Conservation (phyloP, 805 yeast species). For the Candida easanensis region DNA sequence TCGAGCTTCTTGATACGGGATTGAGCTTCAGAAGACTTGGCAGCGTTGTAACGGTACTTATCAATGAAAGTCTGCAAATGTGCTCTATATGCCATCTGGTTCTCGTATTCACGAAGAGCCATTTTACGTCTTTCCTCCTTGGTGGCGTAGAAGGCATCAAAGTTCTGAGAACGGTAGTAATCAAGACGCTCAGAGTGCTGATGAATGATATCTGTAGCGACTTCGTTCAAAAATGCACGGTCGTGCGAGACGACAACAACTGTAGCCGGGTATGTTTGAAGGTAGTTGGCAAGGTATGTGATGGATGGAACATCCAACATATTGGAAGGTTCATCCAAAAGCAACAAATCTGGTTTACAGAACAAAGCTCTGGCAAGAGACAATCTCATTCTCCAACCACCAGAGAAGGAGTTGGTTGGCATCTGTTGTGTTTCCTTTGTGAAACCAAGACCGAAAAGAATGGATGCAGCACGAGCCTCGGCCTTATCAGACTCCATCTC, state of each 20-base stretch:
- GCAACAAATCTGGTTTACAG: slow-evolving; percentile 90
- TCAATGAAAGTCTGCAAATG: slow-evolving; percentile 95
- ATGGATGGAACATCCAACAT: slow-evolving; percentile 99
- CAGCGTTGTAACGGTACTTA: slow-evolving; percentile 96
- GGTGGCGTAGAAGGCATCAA: slow-evolving; percentile 89
- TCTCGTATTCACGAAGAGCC: slow-evolving; percentile 92
- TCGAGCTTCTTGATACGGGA: slow-evolving; percentile 96
- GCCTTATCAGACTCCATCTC: slow-evolving; percentile 98
- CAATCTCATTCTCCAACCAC: slow-evolving; percentile 99
- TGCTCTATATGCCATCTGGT: slow-evolving; percentile 92
- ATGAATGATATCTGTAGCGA: slow-evolving; percentile 96
- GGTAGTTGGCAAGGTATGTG: slow-evolving; percentile 85
- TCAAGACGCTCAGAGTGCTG: slow-evolving; percentile 97
- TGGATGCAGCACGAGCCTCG: slow-evolving; percentile 94
- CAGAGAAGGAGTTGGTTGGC: slow-evolving; percentile 90
- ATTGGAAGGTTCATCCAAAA: slow-evolving; percentile 98
- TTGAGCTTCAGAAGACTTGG: slow-evolving; percentile 96
- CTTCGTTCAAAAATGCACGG: slow-evolving; percentile 94
- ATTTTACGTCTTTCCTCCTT: slow-evolving; percentile 93
- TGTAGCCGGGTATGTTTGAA: slow-evolving; percentile 88
- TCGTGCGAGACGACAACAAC: slow-evolving; percentile 97
- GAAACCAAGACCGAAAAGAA: slow-evolving; percentile 90
- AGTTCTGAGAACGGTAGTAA: slow-evolving; percentile 91
- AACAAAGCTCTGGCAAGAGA: slow-evolving; percentile 97
- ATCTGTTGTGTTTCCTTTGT: slow-evolving; percentile 78